A percentile compares a stretch with the other conserved stretches of the same genome.
Evolutionary conservation across 768 basidiomycete species (phyloP).

Genomic region (Mycena leptocephala): DNA sequence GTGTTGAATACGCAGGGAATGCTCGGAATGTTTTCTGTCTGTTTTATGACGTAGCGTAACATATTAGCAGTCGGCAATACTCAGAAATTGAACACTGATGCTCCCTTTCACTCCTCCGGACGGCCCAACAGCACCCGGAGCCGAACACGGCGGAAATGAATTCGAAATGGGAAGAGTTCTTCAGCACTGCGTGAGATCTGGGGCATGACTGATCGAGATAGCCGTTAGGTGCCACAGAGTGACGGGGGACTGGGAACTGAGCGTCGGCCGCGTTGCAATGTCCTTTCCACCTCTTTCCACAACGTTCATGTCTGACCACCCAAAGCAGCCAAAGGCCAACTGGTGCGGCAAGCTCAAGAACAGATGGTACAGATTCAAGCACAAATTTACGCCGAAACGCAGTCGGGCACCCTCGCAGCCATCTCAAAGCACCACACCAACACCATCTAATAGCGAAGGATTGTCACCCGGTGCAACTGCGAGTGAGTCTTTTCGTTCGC

Average conservation of each 20-base stretch:
- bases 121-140: neutral
- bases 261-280: too few relatives aligned
- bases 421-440: slow-evolving; percentile 13
- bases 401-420: slow-evolving; percentile 18
- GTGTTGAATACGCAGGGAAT: slow-evolving; percentile 7
- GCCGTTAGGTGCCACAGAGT: slow-evolving; percentile 17
- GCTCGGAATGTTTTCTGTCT: neutral
- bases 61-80: slow-evolving; percentile 11
- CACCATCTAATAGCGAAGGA: neutral
- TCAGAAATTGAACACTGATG: neutral
- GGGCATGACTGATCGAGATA: slow-evolving; percentile 14
- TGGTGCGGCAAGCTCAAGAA: neutral
- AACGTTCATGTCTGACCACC: too few relatives aligned
- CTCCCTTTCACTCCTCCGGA: slow-evolving; percentile 2
- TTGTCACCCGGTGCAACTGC: neutral
- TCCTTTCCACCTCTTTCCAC: too few relatives aligned
- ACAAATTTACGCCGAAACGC: neutral
- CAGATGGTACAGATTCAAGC: neutral
- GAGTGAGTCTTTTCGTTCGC: slow-evolving; percentile 13
- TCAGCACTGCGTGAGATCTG: slow-evolving; percentile 20
- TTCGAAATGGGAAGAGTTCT: slow-evolving; percentile 3
- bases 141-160: slow-evolving; percentile 16
- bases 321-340: slow-evolving; percentile 8
- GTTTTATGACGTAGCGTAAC: slow-evolving; percentile 2
- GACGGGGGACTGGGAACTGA: slow-evolving; percentile 9